Percentiles rank a stretch among this genome's conserved stretches.
Conservation (phyloP, 305 asterid genomes). For the Fraxinus ornus region DNA sequence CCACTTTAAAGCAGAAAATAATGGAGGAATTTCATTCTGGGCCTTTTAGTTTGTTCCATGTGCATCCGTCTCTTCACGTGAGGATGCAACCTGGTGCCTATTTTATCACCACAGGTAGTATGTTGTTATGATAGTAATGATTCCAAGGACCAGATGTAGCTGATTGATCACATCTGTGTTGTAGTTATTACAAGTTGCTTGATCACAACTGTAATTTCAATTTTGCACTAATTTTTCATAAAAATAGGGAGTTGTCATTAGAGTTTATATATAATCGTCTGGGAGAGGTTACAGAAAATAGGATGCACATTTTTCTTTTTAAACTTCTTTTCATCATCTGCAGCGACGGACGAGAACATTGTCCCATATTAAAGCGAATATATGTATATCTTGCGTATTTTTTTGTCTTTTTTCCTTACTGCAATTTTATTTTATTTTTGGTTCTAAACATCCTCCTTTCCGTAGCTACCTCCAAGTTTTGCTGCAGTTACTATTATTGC, state of each 20-base stretch:
- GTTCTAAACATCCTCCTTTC: constrained; percentile 41
- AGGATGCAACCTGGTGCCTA: constrained; percentile 65
- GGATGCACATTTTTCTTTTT: too few relatives aligned
- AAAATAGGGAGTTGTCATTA: too few relatives aligned
- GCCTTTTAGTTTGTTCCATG: constrained; percentile 82
- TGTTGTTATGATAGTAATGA: constrained; percentile 73
- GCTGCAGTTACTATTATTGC: constrained; percentile 55
- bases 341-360: too few relatives aligned
- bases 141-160: constrained; percentile 43
- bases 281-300: too few relatives aligned
- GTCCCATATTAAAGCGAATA: too few relatives aligned
- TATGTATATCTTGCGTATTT: too few relatives aligned
- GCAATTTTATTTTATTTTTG: too few relatives aligned
- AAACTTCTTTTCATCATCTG: too few relatives aligned
- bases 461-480: constrained; percentile 69
- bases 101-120: constrained; percentile 65
- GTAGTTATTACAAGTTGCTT: constrained; percentile 30
- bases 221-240: too few relatives aligned
- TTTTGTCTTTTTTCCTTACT: too few relatives aligned
- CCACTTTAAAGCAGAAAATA: constrained; percentile 51
- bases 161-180: constrained; percentile 30
- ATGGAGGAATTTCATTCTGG: constrained; percentile 57
- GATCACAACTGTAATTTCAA: background rate
- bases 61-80: constrained; percentile 41
- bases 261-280: too few relatives aligned